Evolutionary conservation across 148 eudicot genomes (phyloP), one percentile per base, ranked within the genome.

Genomic region (Persicaria tinctoria): DNA sequence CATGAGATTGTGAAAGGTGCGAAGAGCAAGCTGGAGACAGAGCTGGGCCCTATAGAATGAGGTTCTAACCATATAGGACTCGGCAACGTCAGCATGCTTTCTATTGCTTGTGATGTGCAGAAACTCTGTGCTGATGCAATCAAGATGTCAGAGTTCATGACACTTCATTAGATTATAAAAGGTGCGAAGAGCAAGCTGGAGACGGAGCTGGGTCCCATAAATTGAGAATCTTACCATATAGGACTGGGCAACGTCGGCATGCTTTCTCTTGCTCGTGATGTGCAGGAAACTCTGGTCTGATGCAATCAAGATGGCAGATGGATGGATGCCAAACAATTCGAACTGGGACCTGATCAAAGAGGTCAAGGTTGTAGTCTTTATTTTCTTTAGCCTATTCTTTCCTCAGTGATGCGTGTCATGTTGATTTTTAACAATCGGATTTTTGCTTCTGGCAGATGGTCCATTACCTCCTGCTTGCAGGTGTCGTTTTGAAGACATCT

Each of bases 391-490:
- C 27, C 27, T 23, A 23, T 23, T 23, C 27, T 23, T 23, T 23
- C 27, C 27, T 23, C 27, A 23, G 27, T 23, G 27, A 23, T 55
- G 1, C 16, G 5, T 55, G n/a, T 12, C 17, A 1, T 32, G 18
- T 48, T 68, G 20, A 78, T 27, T 56, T 70, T 75, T 49, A 23
- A 23, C 11, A 49, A 49, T 49, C 11, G 9, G 8, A 8, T 6
- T 49, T 49, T 49, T 49, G 73, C 41, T 69, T 32, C 78, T 83
- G 79, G 88, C 92, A 93, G 98, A 84, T 85, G 92, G 87, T 80
- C 87, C 27, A 20, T 83, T 89, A 77, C 98, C 97, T 18, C 88
- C 91, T 63, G 98, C 98, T 56, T 93, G 98, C 90, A 91, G 84
- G 84, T 85, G 91, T 79, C 73, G 83, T 56, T 93, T 93, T 70